A percentile compares a stretch with the other conserved stretches of the same genome.
Evolutionary conservation across 495 filamentous ascomycete genomes (phyloP).

Genomic region (Ramalina peruviana): DNA sequence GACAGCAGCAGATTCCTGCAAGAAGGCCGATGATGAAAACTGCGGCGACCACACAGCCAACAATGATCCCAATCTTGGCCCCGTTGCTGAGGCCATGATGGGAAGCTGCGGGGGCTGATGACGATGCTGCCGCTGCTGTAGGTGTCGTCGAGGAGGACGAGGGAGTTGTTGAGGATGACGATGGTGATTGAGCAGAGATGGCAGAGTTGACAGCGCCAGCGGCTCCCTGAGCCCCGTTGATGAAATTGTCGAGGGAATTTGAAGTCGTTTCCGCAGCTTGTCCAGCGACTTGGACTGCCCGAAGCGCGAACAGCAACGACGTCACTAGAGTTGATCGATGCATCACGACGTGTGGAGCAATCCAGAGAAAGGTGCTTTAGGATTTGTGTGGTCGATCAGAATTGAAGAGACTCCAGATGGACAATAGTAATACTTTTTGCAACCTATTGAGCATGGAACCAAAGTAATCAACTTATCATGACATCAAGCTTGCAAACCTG

Average conservation of each 20-base stretch:
- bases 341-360: not conserved
- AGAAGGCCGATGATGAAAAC: slow-evolving; percentile 12
- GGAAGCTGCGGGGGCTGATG: slow-evolving; percentile 9
- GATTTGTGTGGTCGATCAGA: too few species aligned
- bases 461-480: too few species aligned
- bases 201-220: slow-evolving; percentile 10
- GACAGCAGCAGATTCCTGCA: slow-evolving; percentile 13
- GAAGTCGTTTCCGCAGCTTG: slow-evolving; percentile 5
- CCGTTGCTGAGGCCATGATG: slow-evolving; percentile 9
- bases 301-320: not conserved
- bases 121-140: slow-evolving; percentile 10
- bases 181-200: slow-evolving; percentile 2
- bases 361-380: too few species aligned
- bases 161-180: slow-evolving; percentile 7
- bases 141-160: slow-evolving; percentile 8
- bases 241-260: slow-evolving; percentile 16
- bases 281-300: slow-evolving; percentile 2
- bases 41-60: slow-evolving; percentile 10
- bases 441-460: too few species aligned
- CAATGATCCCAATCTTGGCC: slow-evolving; percentile 20
- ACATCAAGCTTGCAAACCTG: too few species aligned
- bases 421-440: too few species aligned
- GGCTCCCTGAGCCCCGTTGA: slow-evolving; percentile 12
- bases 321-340: slow-evolving; percentile 1
- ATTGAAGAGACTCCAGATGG: too few species aligned